Evolutionary conservation across 176 grass and related monocot genomes (phyloP), one percentile per base, ranked within the genome.

Genomic region (Echinochloa phyllopogon): DNA sequence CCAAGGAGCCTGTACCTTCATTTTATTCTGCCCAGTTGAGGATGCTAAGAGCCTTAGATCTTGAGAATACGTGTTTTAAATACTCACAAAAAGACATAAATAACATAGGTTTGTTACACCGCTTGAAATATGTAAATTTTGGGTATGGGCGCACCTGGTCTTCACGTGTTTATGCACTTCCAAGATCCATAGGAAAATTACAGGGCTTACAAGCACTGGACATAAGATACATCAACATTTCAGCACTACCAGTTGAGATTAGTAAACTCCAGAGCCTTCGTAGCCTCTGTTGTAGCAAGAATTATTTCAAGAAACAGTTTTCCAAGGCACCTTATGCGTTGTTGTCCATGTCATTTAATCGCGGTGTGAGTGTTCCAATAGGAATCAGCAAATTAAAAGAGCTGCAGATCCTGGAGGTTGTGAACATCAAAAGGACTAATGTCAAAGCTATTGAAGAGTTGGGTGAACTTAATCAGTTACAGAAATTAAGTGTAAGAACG

Each of bases 121-220:
- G 79, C 42, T 78, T 85, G 41, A 86, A 71, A 50, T 62, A 70
- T 60, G 0, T 85, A 6, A 77, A 21, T 5, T 0, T 52, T 29
- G 0, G 10, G 12, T 42, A 1, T 49, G 3, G 0, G 0, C 3
- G 0, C 0, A 0, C 9, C 0, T 1, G 6, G n/a, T n/a, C n/a
- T 36, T 81, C 21, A 3, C 0, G 21, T 69, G 9, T 33, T 20
- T 10, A 37, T 47, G 0, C 17, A 17, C 25, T 85, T 37, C 74
- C 83, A 47, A 78, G 25, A 58, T 70, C 83, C 2, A 85, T 78
- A 1, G 65, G 75, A 13, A 85, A 71, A n/a, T 5, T 85, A 18
- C 74, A 71, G 6, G 42, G 65, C 1, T 61, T 85, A 37, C 64
- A 60, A 17, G 16, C 9, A 18, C 17, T 85, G 27, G 13, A 85